Evolutionary conservation across 2,329 filamentous ascomycete species (phyloP).

Genomic region (Catunica adiposa): DNA sequence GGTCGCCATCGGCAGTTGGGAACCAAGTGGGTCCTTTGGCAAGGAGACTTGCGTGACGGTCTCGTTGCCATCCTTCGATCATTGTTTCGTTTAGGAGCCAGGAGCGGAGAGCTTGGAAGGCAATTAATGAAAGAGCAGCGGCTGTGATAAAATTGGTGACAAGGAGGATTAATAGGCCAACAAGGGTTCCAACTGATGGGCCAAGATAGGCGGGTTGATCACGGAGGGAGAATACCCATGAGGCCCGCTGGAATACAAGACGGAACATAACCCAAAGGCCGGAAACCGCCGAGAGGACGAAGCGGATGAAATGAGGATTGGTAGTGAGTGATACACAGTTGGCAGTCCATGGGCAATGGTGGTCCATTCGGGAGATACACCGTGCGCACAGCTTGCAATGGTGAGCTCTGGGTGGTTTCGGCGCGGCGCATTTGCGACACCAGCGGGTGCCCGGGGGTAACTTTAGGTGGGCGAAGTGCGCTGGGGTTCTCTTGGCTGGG

Average conservation of each 20-base stretch:
- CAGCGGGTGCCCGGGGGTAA: slow-evolving; percentile 28
- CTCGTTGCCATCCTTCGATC: slow-evolving; percentile 64
- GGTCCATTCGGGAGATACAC: slow-evolving; percentile 69
- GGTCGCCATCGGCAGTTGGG: slow-evolving; percentile 22
- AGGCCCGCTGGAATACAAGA: slow-evolving; percentile 43
- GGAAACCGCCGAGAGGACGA: slow-evolving; percentile 51
- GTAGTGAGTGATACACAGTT: slow-evolving; percentile 74
- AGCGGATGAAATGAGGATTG: slow-evolving; percentile 68
- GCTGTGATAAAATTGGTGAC: slow-evolving; percentile 42
- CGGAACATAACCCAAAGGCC: slow-evolving; percentile 45
- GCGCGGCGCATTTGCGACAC: slow-evolving; percentile 60
- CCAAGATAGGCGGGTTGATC: slow-evolving; percentile 59
- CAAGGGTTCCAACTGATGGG: slow-evolving; percentile 41
- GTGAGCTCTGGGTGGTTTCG: slow-evolving; percentile 63
- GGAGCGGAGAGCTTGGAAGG: slow-evolving; percentile 43
- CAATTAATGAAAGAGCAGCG: slow-evolving; percentile 47
- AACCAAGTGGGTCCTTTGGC: slow-evolving; percentile 29
- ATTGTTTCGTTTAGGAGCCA: slow-evolving; percentile 58
- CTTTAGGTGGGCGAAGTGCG: slow-evolving; percentile 13
- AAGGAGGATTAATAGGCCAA: slow-evolving; percentile 42
- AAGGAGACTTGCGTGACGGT: slow-evolving; percentile 43
- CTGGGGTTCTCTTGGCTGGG: slow-evolving; percentile 15
- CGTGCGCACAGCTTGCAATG: slow-evolving; percentile 63
- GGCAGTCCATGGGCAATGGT: slow-evolving; percentile 71
- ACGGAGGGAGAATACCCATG: slow-evolving; percentile 46